A percentile compares a stretch with the other conserved stretches of the same genome.
Conservation (phyloP, 192 early-diverging fungal genomes). For the Backusella tarrabulga region DNA sequence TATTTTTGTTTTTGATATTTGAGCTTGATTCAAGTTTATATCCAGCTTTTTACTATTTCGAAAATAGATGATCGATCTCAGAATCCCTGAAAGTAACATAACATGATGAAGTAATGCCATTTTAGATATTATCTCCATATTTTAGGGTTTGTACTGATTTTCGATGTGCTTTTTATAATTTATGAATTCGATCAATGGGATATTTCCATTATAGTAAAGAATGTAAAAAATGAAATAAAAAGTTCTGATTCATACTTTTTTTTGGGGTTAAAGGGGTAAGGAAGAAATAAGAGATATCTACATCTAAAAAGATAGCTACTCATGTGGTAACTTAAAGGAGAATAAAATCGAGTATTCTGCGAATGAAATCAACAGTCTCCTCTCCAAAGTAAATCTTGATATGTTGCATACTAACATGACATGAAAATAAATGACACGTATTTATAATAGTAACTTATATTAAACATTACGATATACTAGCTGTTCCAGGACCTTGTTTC, state of each 20-base stretch:
- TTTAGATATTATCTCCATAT: background rate
- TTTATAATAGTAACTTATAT: background rate
- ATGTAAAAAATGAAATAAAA: background rate
- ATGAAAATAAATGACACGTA: background rate
- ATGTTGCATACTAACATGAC: background rate
- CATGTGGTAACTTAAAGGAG: background rate
- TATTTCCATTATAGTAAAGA: background rate
- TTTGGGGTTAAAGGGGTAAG: background rate
- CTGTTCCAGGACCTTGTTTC: background rate
- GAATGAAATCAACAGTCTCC: background rate
- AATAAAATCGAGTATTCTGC: background rate
- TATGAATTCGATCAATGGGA: background rate
- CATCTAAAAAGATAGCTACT: background rate
- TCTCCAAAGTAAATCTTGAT: background rate
- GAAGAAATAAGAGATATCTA: background rate
- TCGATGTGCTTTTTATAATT: background rate
- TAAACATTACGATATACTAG: background rate
- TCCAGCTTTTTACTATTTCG: background rate
- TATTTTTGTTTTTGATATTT: background rate
- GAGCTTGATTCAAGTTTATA: background rate
- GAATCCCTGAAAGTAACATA: background rate
- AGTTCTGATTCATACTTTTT: background rate
- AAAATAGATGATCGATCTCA: background rate
- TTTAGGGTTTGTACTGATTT: background rate
- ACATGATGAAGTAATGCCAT: background rate